Percentiles rank a stretch among this genome's conserved stretches.
These are phyloP conservation scores for Pseudogymnoascus sp. DNA, from an alignment of 2,329 filamentous ascomycete genomes.

Conservation along the genomic window DNA sequence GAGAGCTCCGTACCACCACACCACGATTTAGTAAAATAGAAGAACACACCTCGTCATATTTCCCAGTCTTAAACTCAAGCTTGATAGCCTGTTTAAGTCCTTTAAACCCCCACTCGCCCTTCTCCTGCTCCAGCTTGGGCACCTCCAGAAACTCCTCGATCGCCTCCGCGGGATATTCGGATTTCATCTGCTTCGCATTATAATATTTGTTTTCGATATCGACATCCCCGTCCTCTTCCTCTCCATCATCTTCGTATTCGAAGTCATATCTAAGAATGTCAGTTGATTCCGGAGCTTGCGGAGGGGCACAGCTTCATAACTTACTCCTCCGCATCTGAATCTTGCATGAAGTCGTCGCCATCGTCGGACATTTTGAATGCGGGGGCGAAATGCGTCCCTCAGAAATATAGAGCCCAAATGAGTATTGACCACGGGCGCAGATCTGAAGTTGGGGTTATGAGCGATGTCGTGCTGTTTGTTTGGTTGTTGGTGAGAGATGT, in stretches of 20 bases:
- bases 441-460: background rate
- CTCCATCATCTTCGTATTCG: constrained; percentile 88
- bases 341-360: constrained; percentile 91
- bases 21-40: background rate
- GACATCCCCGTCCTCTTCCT: constrained; percentile 80
- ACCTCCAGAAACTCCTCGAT: constrained; percentile 90
- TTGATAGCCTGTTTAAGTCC: constrained; percentile 97
- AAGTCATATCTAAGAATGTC: constrained; percentile 69
- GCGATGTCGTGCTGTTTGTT: background rate
- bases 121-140: constrained; percentile 67
- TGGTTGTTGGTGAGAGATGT: background rate
- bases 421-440: background rate
- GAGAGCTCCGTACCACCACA: background rate
- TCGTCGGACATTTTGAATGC: constrained; percentile 44
- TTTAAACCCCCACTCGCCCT: constrained; percentile 98
- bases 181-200: constrained; percentile 96
- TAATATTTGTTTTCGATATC: constrained; percentile 99
- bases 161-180: constrained; percentile 76
- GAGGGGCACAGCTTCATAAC: constrained; percentile 22
- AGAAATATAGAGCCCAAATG: background rate
- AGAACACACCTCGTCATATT: constrained; percentile 66
- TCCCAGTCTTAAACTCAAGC: constrained; percentile 86
- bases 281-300: constrained; percentile 17
- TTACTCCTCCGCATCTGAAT: constrained; percentile 81
- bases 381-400: background rate